A percentile compares a stretch with the other conserved stretches of the same genome.
Evolutionary conservation across 2,329 filamentous ascomycete genomes (phyloP).

Genomic region (Colletotrichum sp.): DNA sequence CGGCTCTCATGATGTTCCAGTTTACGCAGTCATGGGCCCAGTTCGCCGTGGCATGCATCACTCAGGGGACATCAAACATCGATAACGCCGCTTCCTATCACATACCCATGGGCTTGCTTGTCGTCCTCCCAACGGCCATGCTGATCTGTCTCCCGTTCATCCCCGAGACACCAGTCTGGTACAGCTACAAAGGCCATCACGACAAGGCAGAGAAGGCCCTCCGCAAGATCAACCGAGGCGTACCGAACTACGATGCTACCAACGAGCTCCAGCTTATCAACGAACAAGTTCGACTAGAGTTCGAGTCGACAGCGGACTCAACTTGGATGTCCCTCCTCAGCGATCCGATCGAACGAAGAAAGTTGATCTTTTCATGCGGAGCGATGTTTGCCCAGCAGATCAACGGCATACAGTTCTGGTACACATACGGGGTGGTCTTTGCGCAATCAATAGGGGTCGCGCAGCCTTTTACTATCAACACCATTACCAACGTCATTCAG

Average conservation of each 20-base stretch:
- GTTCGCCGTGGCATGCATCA: slow-evolving; percentile 8
- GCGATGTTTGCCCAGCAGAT: slow-evolving; percentile 48
- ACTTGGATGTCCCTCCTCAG: slow-evolving; percentile 38
- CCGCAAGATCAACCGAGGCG: neutral
- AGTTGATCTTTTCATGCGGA: slow-evolving; percentile 45
- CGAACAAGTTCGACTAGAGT: neutral
- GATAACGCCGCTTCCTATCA: neutral
- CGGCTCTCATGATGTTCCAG: neutral
- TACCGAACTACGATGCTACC: slow-evolving; percentile 33
- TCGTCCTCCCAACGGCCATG: neutral
- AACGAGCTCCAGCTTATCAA: neutral
- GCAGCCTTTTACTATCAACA: slow-evolving; percentile 45
- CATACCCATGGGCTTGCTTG: neutral
- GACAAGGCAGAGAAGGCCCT: neutral
- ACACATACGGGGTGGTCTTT: slow-evolving; percentile 45
- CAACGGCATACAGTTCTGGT: slow-evolving; percentile 49
- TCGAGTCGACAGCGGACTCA: neutral
- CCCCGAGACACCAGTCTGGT: neutral
- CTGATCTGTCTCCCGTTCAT: neutral
- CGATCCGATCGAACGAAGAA: slow-evolving; percentile 48
- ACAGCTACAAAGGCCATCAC: neutral
- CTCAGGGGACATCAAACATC: neutral
- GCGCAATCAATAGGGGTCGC: slow-evolving; percentile 43
- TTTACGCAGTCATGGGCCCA: slow-evolving; percentile 12
- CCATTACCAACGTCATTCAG: slow-evolving; percentile 48